Evolutionary conservation across 1,284 basidiomycete species (phyloP), one percentile per base, ranked within the genome.

Genomic region (Schizophyllum commune): DNA sequence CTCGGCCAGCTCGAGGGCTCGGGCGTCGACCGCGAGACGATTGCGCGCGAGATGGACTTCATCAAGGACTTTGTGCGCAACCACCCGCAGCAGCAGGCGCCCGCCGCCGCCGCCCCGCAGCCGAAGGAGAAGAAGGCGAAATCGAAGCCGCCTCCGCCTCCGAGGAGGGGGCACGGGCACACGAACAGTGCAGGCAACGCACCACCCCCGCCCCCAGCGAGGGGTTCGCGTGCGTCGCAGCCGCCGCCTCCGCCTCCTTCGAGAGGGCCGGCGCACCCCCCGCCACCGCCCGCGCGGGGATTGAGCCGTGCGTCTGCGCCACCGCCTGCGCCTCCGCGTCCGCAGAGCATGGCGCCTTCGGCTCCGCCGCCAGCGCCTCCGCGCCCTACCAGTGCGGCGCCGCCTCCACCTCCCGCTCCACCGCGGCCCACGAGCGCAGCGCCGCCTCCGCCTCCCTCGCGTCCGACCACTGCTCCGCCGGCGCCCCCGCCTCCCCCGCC

Each of bases 31-130:
- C 74, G 74, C 22, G 77, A 79, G 39, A 75, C 89, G 52, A 85
- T 94, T 52, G 77, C 79, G 66, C 79, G 89, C 64, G 91, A 97
- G 71, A 88, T 91, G 79, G 88, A 92, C 64, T 98, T 94, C 71
- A 96, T 98, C 76, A 89, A 90, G 67, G 83, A 89, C 66, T 98
- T 88, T 70, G 84, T 95, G 20, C 80, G 85, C 32, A 76, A 89
- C 58, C 68, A 74, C 69, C 84, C 72, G 70, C 83, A 81, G 69
- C 72, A 74, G 57, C 60, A 62, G 32, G 13, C 9, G 39, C 39
- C 39, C 39, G 39, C 39, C 3, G 39, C 39, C 17, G 39, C 39
- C 8, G 66, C 66, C 27, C 47, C 68, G 32, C 61, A 58, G n/a
- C 61, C 70, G 5, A 66, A 68, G 47, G 64, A 73, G 64, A 65